Conservation (phyloP, 108 stramenopile genomes). For the Pseudonitzschia delicatissima region DNA sequence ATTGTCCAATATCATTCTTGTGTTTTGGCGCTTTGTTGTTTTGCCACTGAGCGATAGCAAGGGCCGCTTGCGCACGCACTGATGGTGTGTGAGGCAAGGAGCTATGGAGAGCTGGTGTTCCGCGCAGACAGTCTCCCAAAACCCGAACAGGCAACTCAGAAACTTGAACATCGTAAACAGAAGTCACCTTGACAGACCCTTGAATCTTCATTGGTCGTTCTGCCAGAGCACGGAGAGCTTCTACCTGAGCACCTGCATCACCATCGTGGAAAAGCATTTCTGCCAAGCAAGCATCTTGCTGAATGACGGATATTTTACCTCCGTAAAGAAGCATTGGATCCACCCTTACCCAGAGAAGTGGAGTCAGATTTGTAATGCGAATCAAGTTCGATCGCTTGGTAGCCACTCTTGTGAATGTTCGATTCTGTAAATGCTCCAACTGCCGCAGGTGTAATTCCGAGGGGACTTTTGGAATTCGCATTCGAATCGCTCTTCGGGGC, state of each 20-base stretch:
- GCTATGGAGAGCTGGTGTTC: constrained; percentile 76
- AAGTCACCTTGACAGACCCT: constrained; percentile 65
- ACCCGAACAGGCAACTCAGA: constrained; percentile 80
- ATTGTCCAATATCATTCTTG: constrained; percentile 53
- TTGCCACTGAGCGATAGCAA: constrained; percentile 88
- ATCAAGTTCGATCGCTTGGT: constrained; percentile 86
- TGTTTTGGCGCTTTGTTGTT: constrained; percentile 82
- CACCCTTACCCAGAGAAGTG: constrained; percentile 81
- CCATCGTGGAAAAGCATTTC: constrained; percentile 88
- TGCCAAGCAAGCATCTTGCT: constrained; percentile 84
- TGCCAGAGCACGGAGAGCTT: constrained; percentile 73
- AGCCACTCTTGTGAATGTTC: constrained; percentile 70
- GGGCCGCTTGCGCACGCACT: constrained; percentile 74
- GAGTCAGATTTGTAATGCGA: constrained; percentile 80
- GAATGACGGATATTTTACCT: constrained; percentile 70
- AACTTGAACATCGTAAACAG: constrained; percentile 73
- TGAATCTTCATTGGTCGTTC: constrained; percentile 83
- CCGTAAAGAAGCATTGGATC: constrained; percentile 81
- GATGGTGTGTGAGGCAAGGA: constrained; percentile 82
- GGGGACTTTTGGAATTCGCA: constrained; percentile 9
- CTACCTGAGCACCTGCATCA: constrained; percentile 78
- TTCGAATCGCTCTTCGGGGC: constrained; percentile 2
- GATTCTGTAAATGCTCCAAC: constrained; percentile 62
- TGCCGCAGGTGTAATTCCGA: constrained; percentile 18
- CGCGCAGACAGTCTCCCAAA: constrained; percentile 80